These are phyloP conservation scores for Chloromonas sp. DNA, from an alignment of 163 green algal species.

Conservation along the genomic window DNA sequence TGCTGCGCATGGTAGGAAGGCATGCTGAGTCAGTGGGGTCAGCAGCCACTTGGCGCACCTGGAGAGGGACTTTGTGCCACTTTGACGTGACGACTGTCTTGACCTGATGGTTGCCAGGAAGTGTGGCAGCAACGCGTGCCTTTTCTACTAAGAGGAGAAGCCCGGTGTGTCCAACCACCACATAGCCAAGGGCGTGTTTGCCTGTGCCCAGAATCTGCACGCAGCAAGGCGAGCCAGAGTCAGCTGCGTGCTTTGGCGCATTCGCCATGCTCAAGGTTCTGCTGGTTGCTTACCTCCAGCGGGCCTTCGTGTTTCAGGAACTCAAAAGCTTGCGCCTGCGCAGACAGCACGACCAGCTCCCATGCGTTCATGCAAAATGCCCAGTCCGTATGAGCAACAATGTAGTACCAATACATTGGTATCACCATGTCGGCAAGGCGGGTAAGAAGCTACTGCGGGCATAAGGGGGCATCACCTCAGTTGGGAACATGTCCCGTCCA, in stretches of 20 bases:
- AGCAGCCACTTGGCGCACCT: slow-evolving; percentile 21
- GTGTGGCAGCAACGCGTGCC: slow-evolving; percentile 36
- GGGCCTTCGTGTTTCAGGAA: slow-evolving; percentile 11
- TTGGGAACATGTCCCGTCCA: slow-evolving; percentile 25
- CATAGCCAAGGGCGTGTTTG: slow-evolving; percentile 54
- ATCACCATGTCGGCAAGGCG: neutral
- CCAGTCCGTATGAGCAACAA: no score
- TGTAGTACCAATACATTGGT: no score
- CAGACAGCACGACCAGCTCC: no score
- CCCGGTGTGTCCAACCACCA: slow-evolving; percentile 46
- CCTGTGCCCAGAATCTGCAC: slow-evolving; percentile 41
- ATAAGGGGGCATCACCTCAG: slow-evolving; percentile 16
- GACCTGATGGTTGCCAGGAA: slow-evolving; percentile 55
- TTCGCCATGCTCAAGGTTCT: neutral
- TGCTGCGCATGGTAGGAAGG: neutral
- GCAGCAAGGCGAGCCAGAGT: no score
- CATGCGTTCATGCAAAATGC: no score
- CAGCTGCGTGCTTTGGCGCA: no score
- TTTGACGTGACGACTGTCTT: slow-evolving; percentile 47
- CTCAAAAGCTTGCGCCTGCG: slow-evolving; percentile 19
- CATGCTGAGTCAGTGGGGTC: no score
- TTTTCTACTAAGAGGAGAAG: slow-evolving; percentile 58
- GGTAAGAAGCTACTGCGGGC: neutral
- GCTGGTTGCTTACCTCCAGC: slow-evolving; percentile 13
- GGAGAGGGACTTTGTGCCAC: slow-evolving; percentile 52